Evolutionary conservation across 306 rosid species (phyloP).

Genomic region (Casuarina cunninghamiana): DNA sequence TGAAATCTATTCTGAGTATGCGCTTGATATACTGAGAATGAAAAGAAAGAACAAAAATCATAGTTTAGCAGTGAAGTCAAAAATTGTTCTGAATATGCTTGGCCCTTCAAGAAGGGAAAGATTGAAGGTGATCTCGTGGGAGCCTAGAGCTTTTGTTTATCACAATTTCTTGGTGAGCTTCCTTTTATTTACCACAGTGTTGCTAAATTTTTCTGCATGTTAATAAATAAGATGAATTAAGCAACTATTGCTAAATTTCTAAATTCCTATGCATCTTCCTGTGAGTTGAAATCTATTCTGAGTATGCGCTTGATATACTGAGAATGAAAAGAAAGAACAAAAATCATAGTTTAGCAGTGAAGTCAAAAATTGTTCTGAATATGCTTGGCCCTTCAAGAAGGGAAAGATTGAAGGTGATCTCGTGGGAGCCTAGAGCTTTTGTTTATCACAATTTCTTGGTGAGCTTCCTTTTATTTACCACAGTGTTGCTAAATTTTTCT

Average conservation of each 20-base stretch:
- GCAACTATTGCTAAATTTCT: not conserved
- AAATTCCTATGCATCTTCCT: not conserved
- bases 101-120: not conserved
- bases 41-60: not conserved
- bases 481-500: not conserved
- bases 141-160: slow-evolving; percentile 92
- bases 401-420: slow-evolving; percentile 45
- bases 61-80: not conserved
- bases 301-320: not conserved
- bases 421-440: slow-evolving; percentile 99
- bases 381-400: not conserved
- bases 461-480: slow-evolving; percentile 7
- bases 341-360: not conserved
- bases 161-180: slow-evolving; percentile 83
- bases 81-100: not conserved
- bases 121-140: no score
- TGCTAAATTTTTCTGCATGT: not conserved
- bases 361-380: not conserved
- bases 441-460: slow-evolving; percentile 94
- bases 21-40: not conserved
- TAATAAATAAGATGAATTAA: not conserved
- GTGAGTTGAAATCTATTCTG: not conserved
- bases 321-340: not conserved
- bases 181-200: not conserved
- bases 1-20: not conserved